Evolutionary conservation across 1,284 basidiomycete genomes (phyloP), one percentile per base, ranked within the genome.

Genomic region (Rhodotorula sp.): DNA sequence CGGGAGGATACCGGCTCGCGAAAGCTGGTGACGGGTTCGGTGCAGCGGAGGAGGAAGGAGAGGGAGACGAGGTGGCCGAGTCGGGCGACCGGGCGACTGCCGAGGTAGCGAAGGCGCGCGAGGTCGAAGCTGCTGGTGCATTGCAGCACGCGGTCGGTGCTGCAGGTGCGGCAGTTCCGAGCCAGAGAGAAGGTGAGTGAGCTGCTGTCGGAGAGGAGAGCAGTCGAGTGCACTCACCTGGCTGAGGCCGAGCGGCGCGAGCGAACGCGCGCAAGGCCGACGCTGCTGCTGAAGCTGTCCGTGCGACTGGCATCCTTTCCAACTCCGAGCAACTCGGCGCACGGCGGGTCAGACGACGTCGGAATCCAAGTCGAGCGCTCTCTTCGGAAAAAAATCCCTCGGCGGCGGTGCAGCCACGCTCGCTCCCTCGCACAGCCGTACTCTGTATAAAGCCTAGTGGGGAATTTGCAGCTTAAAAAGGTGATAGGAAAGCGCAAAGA

Each of bases 271-370:
- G 65, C 31, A 67, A 23, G 31, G 57, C 57, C 12, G 63, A 57
- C 23, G 58, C 49, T 15, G 51, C 34, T 46, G 48, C 48, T 39
- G 43, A 14, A 20, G 43, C 12, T 62, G 65, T 62, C 54, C 65
- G 59, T 49, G 52, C 65, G 46, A 60, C 65, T 31, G 58, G n/a
- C 63, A 58, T 58, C 52, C 12, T n/a, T 23, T 10, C 21, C 51
- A 6, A 12, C 23, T 52, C 51, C 51, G 51, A 52, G 51, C 51
- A n/a, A 52, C 23, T 14, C 10, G 23, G 51, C 51, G 21, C n/a
- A 52, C n/a, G 12, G 51, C 51, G 12, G 10, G 23, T 26, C 51
- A 52, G 21, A 8, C 51, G 51, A 26, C 23, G 23, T 52, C n/a
- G n/a, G n/a, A 52, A 51, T 6, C 34, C 34, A 43, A 43, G 39